Base-by-base conservation (phyloP, 2,329 filamentous ascomycete species). In the Colletotrichum zoysiae region DNA sequence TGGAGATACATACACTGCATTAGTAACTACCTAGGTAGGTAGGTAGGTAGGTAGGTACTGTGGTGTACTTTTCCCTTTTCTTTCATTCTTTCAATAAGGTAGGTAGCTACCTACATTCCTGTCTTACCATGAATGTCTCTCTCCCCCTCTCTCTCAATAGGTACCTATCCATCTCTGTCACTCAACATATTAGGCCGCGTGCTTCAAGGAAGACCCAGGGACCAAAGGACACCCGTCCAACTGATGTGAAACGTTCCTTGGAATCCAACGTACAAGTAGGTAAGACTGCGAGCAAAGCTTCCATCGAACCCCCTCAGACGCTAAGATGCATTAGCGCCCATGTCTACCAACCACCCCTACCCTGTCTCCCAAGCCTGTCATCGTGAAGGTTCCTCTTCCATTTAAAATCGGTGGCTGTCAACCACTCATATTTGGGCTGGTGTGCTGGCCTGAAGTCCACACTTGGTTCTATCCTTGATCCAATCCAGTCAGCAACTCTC, bases 351-450 rank as follows among this genome's bases (percentile, higher is more conserved):
- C 67, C 62, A 70, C 67, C 56, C 53, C 64, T 60, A 33, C 48
- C 66, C 48, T 55, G 67, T 55, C 62, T 56, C 55, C 67, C 38
- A 55, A 56, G 46, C 67, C 67, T 66, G 67, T 60, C 67, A 70
- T 53, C 55, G 16, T 55, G 20, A 65, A 59, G 20, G 26, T 33
- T 66, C n/a, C 33, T 30, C 14, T 66, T 56, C 23, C 30, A 50
- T 58, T 23, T 55, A 46, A 48, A 53, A 46, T 40, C 42, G 46
- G n/a, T 50, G 26, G n/a, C 38, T 38, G 44, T 70, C 48, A 50
- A 50, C 67, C 67, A 60, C 38, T 70, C 30, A 60, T 18, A n/a
- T 57, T 55, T n/a, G 61, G 60, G 67, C 46, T 40, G 38, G 67
- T 38, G 53, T 66, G 35, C 38, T 60, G 67, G 53, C 55, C 48